Evolutionary conservation across 352 stramenopile genomes (phyloP), one percentile per base, ranked within the genome.

Genomic region (Pythium folliculosum): DNA sequence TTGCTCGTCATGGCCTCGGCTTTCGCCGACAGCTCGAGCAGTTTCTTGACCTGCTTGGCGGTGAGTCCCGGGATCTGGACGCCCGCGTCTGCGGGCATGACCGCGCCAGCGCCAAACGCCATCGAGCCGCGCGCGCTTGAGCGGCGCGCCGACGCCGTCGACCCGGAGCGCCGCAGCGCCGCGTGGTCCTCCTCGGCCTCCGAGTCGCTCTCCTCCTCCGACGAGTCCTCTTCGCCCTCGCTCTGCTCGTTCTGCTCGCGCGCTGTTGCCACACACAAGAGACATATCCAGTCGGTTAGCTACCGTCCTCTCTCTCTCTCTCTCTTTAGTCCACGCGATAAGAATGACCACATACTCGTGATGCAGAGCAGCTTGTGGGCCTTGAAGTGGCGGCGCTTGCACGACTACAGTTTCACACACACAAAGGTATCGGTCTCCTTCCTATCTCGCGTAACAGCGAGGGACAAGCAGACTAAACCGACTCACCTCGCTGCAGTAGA

Each of bases 361-460:
- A 95, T 94, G 65, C 85, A 94, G 21, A 85, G 78, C 47, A 82
- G 78, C 44, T 83, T 85, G 68, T 95, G 87, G 12, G 76, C 73
- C 47, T 80, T 82, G 6, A 87, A 87, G 35, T 95, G 86, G 45
- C 84, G 78, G 17, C 83, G 73, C 70, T 91, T 82, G 65, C 87
- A 95, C 2, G 49, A 81, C 87, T 92, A 69, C 22, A 58, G 13
- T 27, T 1, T 27, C 54, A 61, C 21, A 63, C 21, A 55, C 25
- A 27, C 14, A 22, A 7, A 52, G 19, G n/a, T n/a, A n/a, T n/a
- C n/a, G n/a, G 27, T 32, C 27, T 6, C 27, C 27, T 32, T 5
- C 5, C 27, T 32, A 32, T 32, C 27, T 5, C 27, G 27, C 27
- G 27, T 5, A 32, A 32, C 27, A 32, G 27, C n/a, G n/a, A n/a